Evolutionary conservation across 345 rosid species (phyloP), one percentile per base, ranked within the genome.

Genomic region (Camelina hispida): DNA sequence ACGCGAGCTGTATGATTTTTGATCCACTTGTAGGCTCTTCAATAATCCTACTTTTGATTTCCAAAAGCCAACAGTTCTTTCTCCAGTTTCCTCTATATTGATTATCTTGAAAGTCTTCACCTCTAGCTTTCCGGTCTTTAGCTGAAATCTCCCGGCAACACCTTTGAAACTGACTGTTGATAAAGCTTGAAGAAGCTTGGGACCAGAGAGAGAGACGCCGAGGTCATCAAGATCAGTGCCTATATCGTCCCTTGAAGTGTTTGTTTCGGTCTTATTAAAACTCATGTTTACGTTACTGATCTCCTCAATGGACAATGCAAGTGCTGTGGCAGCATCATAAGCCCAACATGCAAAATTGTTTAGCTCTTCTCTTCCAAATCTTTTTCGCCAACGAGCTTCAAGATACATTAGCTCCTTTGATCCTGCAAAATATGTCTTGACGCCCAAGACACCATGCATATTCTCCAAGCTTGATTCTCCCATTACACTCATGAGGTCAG

Each of bases 21-120:
- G 15, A 48, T 55, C 9, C 42, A 12, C 74, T 60, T 11, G 3
- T 15, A 76, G 44, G 3, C 35, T 68, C 46, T 38, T 78, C 56
- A 56, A 20, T 17, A 87, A 57, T 35, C 86, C 87, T 7, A 37
- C 30, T 23, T 68, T 11, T 16, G 74, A 69, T 68, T 77, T 66
- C 93, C 93, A 88, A 25, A 83, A 86, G 18, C 93, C 93, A 13
- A 83, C 55, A 12, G 46, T 48, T 74, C 86, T 81, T 35, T 44
- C 79, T 0, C 75, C 83, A 6, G 81, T 60, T 13, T 78, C 85
- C 34, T 75, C 86, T 11, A 86, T 78, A 20, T 88, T 88, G 40
- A 85, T 54, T 5, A 88, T 85, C 79, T 84, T 73, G 69, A 78
- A 85, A 28, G 51, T 70, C 10, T 78, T 50, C 3, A 78, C 59